Evolutionary conservation across 1,139 yeast genomes (phyloP), one percentile per base, ranked within the genome.

Genomic region (Debaryomycetaceae sp.): DNA sequence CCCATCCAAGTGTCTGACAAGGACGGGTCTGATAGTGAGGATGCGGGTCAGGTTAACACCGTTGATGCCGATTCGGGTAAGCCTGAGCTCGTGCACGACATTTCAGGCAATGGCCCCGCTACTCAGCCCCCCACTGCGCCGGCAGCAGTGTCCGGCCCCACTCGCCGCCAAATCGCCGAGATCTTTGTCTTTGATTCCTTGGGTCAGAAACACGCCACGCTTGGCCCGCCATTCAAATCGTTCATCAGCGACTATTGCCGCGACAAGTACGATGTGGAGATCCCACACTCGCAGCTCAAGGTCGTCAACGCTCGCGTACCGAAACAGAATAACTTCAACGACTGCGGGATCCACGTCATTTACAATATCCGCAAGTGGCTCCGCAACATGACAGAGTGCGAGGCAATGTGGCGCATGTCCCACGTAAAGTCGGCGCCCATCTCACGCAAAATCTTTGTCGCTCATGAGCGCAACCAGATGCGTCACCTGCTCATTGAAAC

Each of bases 271-370:
- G 55, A 55, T 1, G 40, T 79, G 3, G 62, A 56, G 0, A 44
- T 83, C 5, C 54, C 57, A 12, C 60, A 61, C n/a, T 51, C 55
- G 4, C 64, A 62, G 27, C 57, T 73, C 13, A 42, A 53, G 16
- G 53, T 64, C 20, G 53, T 62, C 31, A 57, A 62, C 4, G 79
- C 81, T 4, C 47, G 58, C 18, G 93, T 86, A 1, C 95, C 96
- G 0, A 75, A 69, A 36, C 99, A 92, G 47, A 75, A 76, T 28
- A 92, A 92, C 48, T 77, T 77, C 53, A 83, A 87, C 45, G 98
- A 92, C 49, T 92, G 99, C 56, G 99, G 99, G 1, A 74, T 92
- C 15, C 96, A 83, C 55, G 81, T 90, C 4, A 77, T 92, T 16
- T 79, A 79, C 43, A 90, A 83, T 44, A 70, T 82, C 11, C 67